Percentiles rank a stretch among this genome's conserved stretches.
Evolutionary conservation across 1,139 yeast species (phyloP).

Genomic region (Lodderomyces parapsilosis): DNA sequence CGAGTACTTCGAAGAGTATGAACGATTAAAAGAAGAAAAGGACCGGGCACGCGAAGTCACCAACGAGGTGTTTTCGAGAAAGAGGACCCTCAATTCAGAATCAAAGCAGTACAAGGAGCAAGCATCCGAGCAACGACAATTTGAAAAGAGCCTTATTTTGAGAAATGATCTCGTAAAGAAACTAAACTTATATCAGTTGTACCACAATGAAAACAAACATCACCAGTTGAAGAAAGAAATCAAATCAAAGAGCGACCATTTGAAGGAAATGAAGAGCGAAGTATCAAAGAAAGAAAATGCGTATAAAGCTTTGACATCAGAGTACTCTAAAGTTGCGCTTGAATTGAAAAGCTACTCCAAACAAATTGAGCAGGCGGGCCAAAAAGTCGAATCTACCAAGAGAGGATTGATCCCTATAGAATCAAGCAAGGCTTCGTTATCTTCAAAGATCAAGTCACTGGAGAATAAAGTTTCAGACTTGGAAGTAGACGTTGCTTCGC

Average conservation of each 20-base stretch:
- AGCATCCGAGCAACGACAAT: constrained; percentile 67
- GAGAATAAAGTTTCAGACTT: constrained; percentile 56
- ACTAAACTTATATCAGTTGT: constrained; percentile 64
- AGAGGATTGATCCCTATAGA: constrained; percentile 56
- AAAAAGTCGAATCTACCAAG: constrained; percentile 39
- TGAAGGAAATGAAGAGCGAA: constrained; percentile 28
- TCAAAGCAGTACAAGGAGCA: constrained; percentile 80
- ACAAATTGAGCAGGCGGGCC: constrained; percentile 33
- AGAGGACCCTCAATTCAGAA: constrained; percentile 73
- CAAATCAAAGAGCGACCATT: constrained; percentile 24
- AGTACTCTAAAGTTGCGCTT: constrained; percentile 48
- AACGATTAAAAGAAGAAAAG: constrained; percentile 59
- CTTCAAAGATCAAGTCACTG: constrained; percentile 47
- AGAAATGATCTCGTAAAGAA: constrained; percentile 45
- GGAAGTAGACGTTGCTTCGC: constrained; percentile 51
- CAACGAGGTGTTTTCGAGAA: constrained; percentile 64
- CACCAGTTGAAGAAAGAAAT: constrained; percentile 25
- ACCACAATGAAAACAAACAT: constrained; percentile 58
- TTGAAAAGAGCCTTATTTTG: constrained; percentile 55
- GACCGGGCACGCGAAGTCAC: constrained; percentile 69
- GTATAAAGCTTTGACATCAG: constrained; percentile 34
- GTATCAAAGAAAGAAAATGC: constrained; percentile 24
- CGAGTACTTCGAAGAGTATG: constrained; percentile 68
- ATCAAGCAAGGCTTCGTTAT: constrained; percentile 51
- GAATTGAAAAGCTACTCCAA: constrained; percentile 41